phyloP scores from a whole-genome alignment of 352 stramenopile species.

The Pythium apleroticum region DNA sequence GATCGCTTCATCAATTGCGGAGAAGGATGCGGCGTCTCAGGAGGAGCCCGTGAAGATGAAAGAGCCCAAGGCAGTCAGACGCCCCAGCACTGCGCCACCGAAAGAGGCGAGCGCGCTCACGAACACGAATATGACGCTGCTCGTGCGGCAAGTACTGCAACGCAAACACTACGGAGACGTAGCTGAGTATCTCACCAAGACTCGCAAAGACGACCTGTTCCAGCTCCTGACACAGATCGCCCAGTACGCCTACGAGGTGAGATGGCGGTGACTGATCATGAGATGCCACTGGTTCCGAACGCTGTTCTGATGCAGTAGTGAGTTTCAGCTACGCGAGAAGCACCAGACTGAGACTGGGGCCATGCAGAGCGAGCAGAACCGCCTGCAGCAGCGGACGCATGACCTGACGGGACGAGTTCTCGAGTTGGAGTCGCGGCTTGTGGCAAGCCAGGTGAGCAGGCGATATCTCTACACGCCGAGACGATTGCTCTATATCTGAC shows the following conservation, averaged over 20 bases:
- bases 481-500: too few species aligned
- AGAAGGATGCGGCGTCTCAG: not conserved
- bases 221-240: constrained; percentile 45
- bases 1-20: not conserved
- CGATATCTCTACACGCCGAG: too few species aligned
- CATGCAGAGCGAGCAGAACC: constrained; percentile 8
- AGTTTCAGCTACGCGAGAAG: constrained; percentile 16
- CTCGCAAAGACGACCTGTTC: constrained; percentile 50
- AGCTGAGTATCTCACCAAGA: constrained; percentile 34
- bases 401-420: constrained; percentile 9
- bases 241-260: constrained; percentile 36
- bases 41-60: constrained; percentile 4
- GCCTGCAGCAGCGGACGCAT: constrained; percentile 10
- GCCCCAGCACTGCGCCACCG: not conserved
- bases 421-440: not conserved
- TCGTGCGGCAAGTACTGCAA: constrained; percentile 56
- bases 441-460: constrained; percentile 5
- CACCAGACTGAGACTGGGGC: constrained; percentile 1
- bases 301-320: not conserved
- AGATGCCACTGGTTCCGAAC: not conserved
- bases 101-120: not conserved
- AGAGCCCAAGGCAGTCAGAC: not conserved
- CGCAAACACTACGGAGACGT: constrained; percentile 40
- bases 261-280: not conserved
- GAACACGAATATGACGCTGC: constrained; percentile 25